phyloP scores from a whole-genome alignment of 169 alveolate species.

The Eimeria praecox region DNA sequence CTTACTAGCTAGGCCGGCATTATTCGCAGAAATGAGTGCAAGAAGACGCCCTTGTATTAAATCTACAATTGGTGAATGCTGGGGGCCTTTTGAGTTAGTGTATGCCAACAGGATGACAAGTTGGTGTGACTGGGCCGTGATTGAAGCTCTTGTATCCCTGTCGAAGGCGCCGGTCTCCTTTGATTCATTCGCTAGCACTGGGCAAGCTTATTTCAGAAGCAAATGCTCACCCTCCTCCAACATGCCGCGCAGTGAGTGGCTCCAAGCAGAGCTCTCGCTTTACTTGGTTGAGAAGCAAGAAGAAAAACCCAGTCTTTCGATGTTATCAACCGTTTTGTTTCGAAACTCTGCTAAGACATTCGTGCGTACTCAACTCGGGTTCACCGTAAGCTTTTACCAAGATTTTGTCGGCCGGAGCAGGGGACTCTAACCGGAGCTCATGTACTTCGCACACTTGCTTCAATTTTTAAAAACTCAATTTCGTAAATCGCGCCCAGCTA shows the following conservation, averaged over 20 bases:
- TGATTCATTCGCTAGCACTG: not conserved
- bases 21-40: not conserved
- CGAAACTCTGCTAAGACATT: not conserved
- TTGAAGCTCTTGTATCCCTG: not conserved
- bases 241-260: not conserved
- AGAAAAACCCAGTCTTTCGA: not conserved
- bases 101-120: not conserved
- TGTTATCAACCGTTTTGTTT: not conserved
- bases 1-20: not conserved
- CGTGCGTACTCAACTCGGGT: not conserved
- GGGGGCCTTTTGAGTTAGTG: not conserved
- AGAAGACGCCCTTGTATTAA: not conserved
- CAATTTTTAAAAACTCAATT: no score
- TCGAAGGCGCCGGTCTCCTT: not conserved
- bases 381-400: no score
- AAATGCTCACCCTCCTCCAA: not conserved
- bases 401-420: no score
- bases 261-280: not conserved
- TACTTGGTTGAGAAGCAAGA: not conserved
- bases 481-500: no score
- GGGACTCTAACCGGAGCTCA: no score
- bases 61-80: not conserved
- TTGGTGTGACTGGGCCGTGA: not conserved
- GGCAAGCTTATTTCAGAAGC: not conserved
- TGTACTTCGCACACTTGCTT: no score